phyloP scores from a whole-genome alignment of 305 asterid genomes.

The Fraxinus baroniana region DNA sequence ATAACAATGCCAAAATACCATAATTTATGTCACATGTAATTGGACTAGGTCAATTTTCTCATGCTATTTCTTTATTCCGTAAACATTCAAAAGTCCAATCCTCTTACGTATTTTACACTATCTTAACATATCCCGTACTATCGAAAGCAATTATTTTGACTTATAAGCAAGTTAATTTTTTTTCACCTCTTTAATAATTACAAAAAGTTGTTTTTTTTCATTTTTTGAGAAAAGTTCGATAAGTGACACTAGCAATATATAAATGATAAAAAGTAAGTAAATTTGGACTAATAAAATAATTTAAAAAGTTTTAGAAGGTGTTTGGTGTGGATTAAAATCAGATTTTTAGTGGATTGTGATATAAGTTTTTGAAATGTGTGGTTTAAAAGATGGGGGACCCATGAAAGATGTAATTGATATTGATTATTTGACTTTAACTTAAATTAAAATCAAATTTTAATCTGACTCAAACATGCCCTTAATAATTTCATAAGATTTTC shows the following conservation, averaged over 20 bases:
- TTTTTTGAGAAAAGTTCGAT: neutral
- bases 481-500: neutral
- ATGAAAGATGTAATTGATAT: no score
- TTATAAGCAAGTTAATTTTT: neutral
- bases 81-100: constrained; percentile 11
- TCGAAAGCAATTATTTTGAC: neutral
- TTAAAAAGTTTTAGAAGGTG: no score
- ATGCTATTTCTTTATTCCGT: constrained; percentile 22
- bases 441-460: no score
- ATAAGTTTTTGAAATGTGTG: no score
- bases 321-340: no score
- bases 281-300: neutral
- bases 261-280: neutral
- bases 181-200: neutral
- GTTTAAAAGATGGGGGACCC: no score
- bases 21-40: constrained; percentile 48
- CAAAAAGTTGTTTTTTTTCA: neutral
- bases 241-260: neutral
- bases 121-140: neutral
- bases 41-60: constrained; percentile 47
- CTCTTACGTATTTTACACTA: constrained; percentile 4
- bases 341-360: no score
- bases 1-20: constrained; percentile 13
- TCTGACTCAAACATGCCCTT: no score
- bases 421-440: no score